Evolutionary conservation across 768 basidiomycete species (phyloP).

Genomic region (Pleurotus sapidus): DNA sequence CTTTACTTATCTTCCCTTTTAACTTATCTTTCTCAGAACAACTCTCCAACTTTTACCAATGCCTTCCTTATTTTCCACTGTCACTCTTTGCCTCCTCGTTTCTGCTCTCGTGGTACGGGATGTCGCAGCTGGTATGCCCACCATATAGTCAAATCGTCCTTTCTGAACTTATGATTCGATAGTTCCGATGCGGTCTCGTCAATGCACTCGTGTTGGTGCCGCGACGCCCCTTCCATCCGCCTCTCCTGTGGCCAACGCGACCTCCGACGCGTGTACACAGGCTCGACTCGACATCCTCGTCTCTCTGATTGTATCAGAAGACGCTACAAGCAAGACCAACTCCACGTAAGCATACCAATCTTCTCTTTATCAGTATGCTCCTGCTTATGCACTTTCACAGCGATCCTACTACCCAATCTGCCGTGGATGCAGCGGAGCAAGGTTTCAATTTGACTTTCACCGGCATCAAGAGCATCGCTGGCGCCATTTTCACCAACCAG

Average conservation of each 20-base stretch:
- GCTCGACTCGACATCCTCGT: conserved; percentile 3
- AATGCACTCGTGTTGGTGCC: neutral
- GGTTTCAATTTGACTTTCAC: neutral
- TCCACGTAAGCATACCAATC: neutral
- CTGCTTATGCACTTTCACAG: neutral
- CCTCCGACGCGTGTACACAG: conserved; percentile 1
- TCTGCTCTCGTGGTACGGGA: neutral
- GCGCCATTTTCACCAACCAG: conserved; percentile 3
- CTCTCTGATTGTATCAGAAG: conserved; percentile 1
- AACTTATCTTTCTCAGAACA: neutral
- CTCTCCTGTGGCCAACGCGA: neutral
- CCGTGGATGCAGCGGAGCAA: neutral
- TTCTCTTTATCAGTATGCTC: neutral
- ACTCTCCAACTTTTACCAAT: neutral
- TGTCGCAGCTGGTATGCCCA: neutral
- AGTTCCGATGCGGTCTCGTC: neutral
- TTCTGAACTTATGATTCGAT: neutral
- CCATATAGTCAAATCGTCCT: neutral
- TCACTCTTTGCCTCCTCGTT: neutral
- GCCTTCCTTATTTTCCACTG: neutral
- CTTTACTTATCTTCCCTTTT: neutral
- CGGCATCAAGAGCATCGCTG: conserved; percentile 7
- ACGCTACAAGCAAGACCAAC: conserved; percentile 4
- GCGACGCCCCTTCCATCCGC: neutral
- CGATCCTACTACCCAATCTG: neutral